phyloP scores from a whole-genome alignment of 2,329 filamentous ascomycete genomes.

The Alternaria arborescens region DNA sequence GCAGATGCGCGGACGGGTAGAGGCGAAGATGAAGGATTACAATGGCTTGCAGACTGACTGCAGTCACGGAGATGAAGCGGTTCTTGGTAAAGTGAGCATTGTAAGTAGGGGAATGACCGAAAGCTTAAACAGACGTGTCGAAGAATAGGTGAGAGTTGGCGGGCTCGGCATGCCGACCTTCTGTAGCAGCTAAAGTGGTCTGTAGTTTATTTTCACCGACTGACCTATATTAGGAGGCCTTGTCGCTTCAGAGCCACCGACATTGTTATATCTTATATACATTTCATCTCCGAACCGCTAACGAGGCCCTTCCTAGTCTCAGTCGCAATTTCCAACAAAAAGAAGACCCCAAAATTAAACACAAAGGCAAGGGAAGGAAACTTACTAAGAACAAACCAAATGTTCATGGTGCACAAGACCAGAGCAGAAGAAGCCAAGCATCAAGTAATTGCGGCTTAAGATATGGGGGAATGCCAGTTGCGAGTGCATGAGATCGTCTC shows the following conservation, averaged over 20 bases:
- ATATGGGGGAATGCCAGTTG: too few relatives aligned
- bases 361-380: not conserved
- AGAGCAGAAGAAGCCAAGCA: too few relatives aligned
- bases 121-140: slow-evolving; percentile 12
- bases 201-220: not conserved
- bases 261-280: not conserved
- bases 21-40: slow-evolving; percentile 12
- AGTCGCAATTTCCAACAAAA: not conserved
- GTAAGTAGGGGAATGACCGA: not conserved
- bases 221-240: not conserved
- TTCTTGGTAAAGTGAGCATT: slow-evolving; percentile 10
- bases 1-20: slow-evolving; percentile 7
- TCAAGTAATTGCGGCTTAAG: too few relatives aligned
- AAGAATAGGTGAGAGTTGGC: not conserved
- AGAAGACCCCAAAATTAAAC: not conserved
- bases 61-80: slow-evolving; percentile 11
- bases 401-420: not conserved
- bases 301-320: not conserved
- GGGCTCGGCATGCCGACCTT: not conserved
- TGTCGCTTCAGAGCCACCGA: not conserved
- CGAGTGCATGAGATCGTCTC: too few relatives aligned
- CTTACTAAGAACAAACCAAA: not conserved
- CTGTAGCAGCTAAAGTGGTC: not conserved
- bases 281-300: not conserved
- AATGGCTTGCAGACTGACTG: slow-evolving; percentile 15